phyloP scores from a whole-genome alignment of 768 basidiomycete species.

The Leucocoprinus birnbaumii region DNA sequence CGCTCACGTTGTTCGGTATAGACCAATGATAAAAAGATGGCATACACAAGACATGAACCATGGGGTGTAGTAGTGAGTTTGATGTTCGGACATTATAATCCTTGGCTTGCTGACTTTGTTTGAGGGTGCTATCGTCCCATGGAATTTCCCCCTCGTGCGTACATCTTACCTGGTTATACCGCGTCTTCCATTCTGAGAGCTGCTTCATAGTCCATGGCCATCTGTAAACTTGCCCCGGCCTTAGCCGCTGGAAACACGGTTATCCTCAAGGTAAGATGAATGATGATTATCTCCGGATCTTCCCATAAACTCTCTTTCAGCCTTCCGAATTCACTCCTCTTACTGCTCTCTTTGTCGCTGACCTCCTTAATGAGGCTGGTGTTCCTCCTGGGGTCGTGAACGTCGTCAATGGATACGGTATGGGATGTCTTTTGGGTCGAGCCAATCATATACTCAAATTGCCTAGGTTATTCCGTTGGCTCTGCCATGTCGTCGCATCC shows the following conservation, averaged over 20 bases:
- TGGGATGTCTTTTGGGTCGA: too few species aligned
- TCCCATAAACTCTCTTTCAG: not conserved
- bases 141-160: conserved; percentile 44
- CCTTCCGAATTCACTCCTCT: conserved; percentile 21
- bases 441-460: too few species aligned
- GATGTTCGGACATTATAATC: not conserved
- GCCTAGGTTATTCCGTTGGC: conserved; percentile 50
- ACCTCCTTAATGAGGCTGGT: conserved; percentile 66
- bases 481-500: conserved; percentile 66
- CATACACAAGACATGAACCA: conserved; percentile 70
- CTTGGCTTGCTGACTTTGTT: not conserved
- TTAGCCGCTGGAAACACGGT: conserved; percentile 31
- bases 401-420: conserved; percentile 64
- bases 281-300: too few species aligned
- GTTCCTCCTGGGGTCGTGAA: conserved; percentile 79
- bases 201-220: conserved; percentile 38
- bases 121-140: conserved; percentile 56
- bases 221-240: conserved; percentile 74
- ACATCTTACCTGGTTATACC: not conserved
- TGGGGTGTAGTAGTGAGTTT: conserved; percentile 43
- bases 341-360: conserved; percentile 49
- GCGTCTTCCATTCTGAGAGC: not conserved
- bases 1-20: conserved; percentile 19
- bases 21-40: conserved; percentile 53
- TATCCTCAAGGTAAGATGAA: too few species aligned